A percentile compares a stretch with the other conserved stretches of the same genome.
phyloP scores from a whole-genome alignment of 2,329 filamentous ascomycete genomes.

The Curvularia sp. region DNA sequence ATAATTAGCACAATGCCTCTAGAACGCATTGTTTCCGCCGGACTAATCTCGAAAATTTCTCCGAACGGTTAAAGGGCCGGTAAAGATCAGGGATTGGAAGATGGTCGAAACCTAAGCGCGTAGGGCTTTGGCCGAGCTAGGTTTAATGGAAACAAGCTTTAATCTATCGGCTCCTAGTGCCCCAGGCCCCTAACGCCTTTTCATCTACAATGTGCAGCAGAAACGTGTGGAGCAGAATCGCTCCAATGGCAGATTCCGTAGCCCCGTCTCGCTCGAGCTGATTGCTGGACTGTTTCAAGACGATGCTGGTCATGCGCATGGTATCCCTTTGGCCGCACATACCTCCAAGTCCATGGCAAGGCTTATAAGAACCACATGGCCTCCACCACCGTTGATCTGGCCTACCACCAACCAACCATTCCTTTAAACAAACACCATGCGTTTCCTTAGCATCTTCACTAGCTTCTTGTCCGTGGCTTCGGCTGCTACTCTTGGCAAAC shows the following conservation, averaged over 20 bases:
- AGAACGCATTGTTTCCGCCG: background rate
- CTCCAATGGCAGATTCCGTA: constrained; percentile 12
- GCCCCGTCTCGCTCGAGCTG: constrained; percentile 9
- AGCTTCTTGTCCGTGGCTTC: constrained; percentile 31
- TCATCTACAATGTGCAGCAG: constrained; percentile 11
- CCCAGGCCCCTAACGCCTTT: background rate
- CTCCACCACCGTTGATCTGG: background rate
- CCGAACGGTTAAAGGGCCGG: constrained; percentile 15
- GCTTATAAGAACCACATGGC: constrained; percentile 9
- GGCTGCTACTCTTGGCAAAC: constrained; percentile 32
- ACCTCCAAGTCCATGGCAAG: constrained; percentile 3
- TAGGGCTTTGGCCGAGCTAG: constrained; percentile 12
- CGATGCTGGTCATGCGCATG: constrained; percentile 4
- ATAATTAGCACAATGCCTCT: background rate
- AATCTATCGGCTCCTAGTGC: constrained; percentile 9
- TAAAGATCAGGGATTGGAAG: constrained; percentile 14
- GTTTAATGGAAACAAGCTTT: constrained; percentile 19
- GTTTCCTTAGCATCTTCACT: constrained; percentile 30
- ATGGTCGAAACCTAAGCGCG: constrained; percentile 10
- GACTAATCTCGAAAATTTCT: constrained; percentile 3
- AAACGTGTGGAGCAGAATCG: constrained; percentile 13
- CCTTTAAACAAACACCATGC: constrained; percentile 26
- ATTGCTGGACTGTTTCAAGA: constrained; percentile 13
- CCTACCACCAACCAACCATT: background rate
- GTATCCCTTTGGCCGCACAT: constrained; percentile 15